Evolutionary conservation across 2,329 filamentous ascomycete genomes (phyloP), one percentile per base, ranked within the genome.

Genomic region (Xylariales sp.): DNA sequence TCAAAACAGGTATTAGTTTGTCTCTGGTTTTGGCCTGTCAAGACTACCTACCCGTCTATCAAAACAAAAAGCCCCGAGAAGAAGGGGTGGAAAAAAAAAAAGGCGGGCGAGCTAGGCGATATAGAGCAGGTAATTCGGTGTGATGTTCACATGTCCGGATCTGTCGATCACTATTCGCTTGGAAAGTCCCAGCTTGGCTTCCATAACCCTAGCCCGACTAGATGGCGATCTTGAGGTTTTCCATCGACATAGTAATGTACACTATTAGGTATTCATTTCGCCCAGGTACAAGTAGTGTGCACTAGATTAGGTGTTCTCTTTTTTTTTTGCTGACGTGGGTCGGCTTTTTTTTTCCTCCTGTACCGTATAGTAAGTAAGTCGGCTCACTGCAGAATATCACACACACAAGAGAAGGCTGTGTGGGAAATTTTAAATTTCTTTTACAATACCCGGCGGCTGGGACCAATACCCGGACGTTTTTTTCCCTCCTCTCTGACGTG

Each of bases 91-190:
- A 23, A 23, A 23, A 23, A 5, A 48, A 50, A 41, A 18, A 32
- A 16, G 34, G 57, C 28, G 43, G 32, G 10, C 16, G 46, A 50
- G 41, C 55, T 67, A 64, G 65, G 61, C 52, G 30, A 58, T 34
- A 61, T 65, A n/a, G 10, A 65, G 62, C 56, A 68, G 65, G 61
- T 68, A 56, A 52, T 50, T 52, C 14, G 45, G 45, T 61, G 55
- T 39, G 43, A 62, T n/a, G 34, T 39, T 53, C 45, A 46, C 30
- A 28, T 36, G 18, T 28, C 39, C 28, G 12, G 34, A 45, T 53
- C 53, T 23, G 64, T 58, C 53, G 58, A 59, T 53, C 65, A 41
- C n/a, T 41, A 55, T 55, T 52, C 49, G 62, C 52, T 39, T 60
- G 62, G 54, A 53, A 58, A 23, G 18, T 39, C 34, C 46, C 49